Base-by-base conservation (phyloP, 805 yeast species). In the Suhomyces prunicola region DNA sequence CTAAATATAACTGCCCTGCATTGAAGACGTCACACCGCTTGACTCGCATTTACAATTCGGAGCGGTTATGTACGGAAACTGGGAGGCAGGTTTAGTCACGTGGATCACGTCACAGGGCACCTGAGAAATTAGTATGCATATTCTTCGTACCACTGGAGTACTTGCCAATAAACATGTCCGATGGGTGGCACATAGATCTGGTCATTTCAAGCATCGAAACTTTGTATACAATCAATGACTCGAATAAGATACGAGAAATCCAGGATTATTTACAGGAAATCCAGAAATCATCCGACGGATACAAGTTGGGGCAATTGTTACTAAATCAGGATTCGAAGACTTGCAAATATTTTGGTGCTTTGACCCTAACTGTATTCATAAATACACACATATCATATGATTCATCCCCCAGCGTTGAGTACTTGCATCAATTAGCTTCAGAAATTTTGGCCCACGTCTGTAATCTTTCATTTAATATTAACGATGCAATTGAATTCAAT, bases 261-360 rank as follows among this genome's bases (percentile, higher is more conserved):
- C 96, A 90, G 59, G 63, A 69, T 13, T 69, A 73, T 45, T 76
- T 90, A 6, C 93, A 87, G 58, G 59, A 54, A 3, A 61, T 84
- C 5, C 96, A 90, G 63, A 77, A 72, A 58, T 80, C 86, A 0
- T 66, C 70, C 0, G 61, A 77, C 47, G 93, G 90, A 1, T 76
- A 83, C 71, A 57, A 58, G 2, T 62, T 90, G 23, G 96, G 92
- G 0, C 74, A 78, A 35, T 58, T 68, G 40, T 72, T 90, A 19
- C 69, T 90, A 54, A 54, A 46, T 55, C 62, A 64, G 2, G 61
- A 63, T 3, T 75, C 81, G 0, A 58, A 71, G 44, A 80, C 80
- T 53, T 81, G 85, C 56, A 82, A 84, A 61, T 90, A 86, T 65
- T 86, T 90, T 61, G 97, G 96, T 0, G 96, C 96, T 0, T 76